phyloP scores from a whole-genome alignment of 305 asterid genomes.

The Stenogyne calaminthoides region DNA sequence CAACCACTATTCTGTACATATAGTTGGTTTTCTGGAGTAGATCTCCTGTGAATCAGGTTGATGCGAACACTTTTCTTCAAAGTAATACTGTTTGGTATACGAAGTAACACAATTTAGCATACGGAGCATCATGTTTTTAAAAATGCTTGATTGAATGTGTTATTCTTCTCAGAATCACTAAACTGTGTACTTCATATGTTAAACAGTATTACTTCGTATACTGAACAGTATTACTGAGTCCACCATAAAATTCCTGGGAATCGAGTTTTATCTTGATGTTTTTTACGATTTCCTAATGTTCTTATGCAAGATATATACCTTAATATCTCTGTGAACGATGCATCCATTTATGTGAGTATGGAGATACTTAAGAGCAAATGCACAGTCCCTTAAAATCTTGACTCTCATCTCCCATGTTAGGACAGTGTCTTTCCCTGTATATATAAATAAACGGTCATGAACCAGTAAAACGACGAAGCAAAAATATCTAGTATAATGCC shows the following conservation, averaged over 20 bases:
- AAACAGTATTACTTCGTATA: no score
- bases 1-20: background rate
- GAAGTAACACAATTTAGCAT: no score
- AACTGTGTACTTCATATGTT: no score
- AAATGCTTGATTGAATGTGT: no score
- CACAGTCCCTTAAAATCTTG: slow-evolving; percentile 67
- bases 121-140: no score
- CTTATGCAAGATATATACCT: slow-evolving; percentile 39
- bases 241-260: no score
- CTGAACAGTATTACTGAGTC: no score
- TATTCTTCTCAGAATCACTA: no score
- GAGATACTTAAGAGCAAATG: slow-evolving; percentile 72
- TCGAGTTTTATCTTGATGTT: no score
- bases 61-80: no score
- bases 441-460: slow-evolving; percentile 16
- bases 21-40: background rate
- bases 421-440: slow-evolving; percentile 58
- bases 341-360: slow-evolving; percentile 67
- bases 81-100: no score
- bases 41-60: no score
- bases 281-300: background rate
- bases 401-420: slow-evolving; percentile 73
- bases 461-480: background rate
- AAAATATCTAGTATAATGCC: background rate
- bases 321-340: slow-evolving; percentile 87